Conservation (phyloP, 129 eudicot species). For the Lonicera japonica region DNA sequence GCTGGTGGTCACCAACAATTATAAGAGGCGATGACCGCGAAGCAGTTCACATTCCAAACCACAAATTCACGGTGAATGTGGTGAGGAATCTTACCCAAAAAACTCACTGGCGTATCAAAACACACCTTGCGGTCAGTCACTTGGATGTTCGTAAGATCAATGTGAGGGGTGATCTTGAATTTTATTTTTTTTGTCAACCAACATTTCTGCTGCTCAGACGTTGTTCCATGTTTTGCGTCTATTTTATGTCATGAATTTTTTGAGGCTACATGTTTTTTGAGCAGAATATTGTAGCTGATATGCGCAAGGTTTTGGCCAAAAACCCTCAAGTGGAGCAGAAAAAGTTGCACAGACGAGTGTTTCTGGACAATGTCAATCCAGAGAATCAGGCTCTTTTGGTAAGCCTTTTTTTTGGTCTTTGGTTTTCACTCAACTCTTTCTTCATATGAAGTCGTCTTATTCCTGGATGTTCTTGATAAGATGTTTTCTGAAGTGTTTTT, state of each 20-base stretch:
- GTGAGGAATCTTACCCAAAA: slow-evolving; percentile 83
- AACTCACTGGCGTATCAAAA: slow-evolving; percentile 87
- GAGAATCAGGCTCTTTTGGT: slow-evolving; percentile 78
- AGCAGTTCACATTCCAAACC: slow-evolving; percentile 82
- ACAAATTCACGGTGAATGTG: slow-evolving; percentile 62
- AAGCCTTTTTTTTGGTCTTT: slow-evolving; percentile 1
- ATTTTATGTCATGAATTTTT: slow-evolving; percentile 10
- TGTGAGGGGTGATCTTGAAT: slow-evolving; percentile 24
- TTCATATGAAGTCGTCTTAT: not conserved
- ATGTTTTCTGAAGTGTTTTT: slow-evolving; percentile 8
- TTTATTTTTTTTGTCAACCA: not conserved
- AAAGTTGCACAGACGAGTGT: slow-evolving; percentile 68
- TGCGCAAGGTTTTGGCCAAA: slow-evolving; percentile 89
- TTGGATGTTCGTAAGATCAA: slow-evolving; percentile 71
- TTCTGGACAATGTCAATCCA: slow-evolving; percentile 58
- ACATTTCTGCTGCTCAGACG: not conserved
- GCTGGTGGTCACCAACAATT: slow-evolving; percentile 93
- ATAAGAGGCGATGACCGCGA: slow-evolving; percentile 92
- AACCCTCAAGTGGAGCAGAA: slow-evolving; percentile 86
- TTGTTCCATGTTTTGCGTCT: slow-evolving; percentile 1
- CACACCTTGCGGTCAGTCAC: slow-evolving; percentile 81
- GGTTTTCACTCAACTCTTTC: not conserved
- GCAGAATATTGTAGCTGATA: slow-evolving; percentile 77
- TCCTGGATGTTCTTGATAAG: not conserved
- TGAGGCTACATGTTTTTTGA: slow-evolving; percentile 8